Percentiles rank a stretch among this genome's conserved stretches.
Evolutionary conservation across 495 filamentous ascomycete genomes (phyloP).

Genomic region (Filosporella fistucella): DNA sequence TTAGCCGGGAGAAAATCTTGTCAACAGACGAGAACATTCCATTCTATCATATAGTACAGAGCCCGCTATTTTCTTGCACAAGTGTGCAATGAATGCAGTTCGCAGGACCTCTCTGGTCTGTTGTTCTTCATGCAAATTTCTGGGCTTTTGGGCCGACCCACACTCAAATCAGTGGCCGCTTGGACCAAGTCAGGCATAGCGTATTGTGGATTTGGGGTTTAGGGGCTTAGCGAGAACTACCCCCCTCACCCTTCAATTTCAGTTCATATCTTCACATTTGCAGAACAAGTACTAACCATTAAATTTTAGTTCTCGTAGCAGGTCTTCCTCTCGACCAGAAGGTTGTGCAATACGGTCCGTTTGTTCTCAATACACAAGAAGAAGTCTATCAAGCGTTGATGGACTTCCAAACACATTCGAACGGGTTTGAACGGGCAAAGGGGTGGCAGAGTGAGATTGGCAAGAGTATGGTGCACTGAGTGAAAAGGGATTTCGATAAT

Average conservation of each 20-base stretch:
- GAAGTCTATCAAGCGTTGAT: constrained; percentile 87
- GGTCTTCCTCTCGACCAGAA: constrained; percentile 86
- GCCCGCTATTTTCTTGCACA: too few species aligned
- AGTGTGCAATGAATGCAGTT: too few species aligned
- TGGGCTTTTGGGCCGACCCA: too few species aligned
- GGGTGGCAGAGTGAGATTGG: constrained; percentile 93
- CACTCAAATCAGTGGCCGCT: too few species aligned
- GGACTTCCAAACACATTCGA: constrained; percentile 78
- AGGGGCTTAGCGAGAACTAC: too few species aligned
- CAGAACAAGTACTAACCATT: constrained; percentile 6
- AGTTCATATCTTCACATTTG: not conserved
- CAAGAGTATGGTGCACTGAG: constrained; percentile 39
- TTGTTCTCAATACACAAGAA: constrained; percentile 79
- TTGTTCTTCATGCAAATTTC: too few species aligned
- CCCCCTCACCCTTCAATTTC: not conserved
- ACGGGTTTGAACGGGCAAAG: constrained; percentile 85
- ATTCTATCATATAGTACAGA: too few species aligned
- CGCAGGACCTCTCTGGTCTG: too few species aligned
- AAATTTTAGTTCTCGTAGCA: constrained; percentile 63
- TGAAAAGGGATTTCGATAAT: not conserved
- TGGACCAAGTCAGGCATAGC: too few species aligned
- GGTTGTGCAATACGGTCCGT: constrained; percentile 94
- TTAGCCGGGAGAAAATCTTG: too few species aligned
- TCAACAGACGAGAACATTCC: too few species aligned
- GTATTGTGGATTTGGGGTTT: too few species aligned